These are phyloP conservation scores for Parasitella parasitica DNA, from an alignment of 371 early-diverging fungal species.

Conservation along the genomic window DNA sequence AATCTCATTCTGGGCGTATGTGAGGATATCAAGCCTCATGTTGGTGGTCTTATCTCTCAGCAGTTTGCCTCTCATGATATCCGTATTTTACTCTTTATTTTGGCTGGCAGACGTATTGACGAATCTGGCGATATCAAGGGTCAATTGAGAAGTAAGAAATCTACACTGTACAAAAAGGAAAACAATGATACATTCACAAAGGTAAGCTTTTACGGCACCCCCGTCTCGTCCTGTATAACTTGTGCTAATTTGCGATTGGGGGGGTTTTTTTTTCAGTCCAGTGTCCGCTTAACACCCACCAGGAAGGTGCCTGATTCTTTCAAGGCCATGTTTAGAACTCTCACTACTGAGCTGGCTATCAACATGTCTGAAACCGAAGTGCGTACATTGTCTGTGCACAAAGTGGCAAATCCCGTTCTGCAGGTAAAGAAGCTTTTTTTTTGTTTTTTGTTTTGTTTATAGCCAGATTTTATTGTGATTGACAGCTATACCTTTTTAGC, in stretches of 20 bases:
- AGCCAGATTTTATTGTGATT: too few species aligned
- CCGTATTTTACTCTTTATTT: constrained; percentile 65
- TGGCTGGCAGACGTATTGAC: constrained; percentile 67
- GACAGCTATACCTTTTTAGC: constrained; percentile 10
- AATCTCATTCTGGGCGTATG: constrained; percentile 63
- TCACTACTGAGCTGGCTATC: constrained; percentile 57
- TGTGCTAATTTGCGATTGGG: too few species aligned
- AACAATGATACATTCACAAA: constrained; percentile 53
- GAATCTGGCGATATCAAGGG: constrained; percentile 55
- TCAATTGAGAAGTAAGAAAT: constrained; percentile 62
- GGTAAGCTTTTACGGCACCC: constrained; percentile 6
- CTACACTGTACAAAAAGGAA: constrained; percentile 65
- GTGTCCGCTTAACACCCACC: constrained; percentile 29
- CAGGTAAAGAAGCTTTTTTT: constrained; percentile 41
- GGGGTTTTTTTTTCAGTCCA: constrained; percentile 23
- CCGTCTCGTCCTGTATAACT: too few species aligned
- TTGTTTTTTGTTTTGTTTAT: background rate
- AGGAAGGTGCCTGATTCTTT: constrained; percentile 67
- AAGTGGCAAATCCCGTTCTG: constrained; percentile 77
- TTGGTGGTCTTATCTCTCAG: constrained; percentile 67
- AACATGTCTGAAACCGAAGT: constrained; percentile 58
- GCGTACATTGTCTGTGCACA: constrained; percentile 61
- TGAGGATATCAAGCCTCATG: constrained; percentile 63
- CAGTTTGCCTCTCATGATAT: constrained; percentile 78
- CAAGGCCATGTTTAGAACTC: constrained; percentile 51